These are phyloP conservation scores for Lentinula edodes DNA, from an alignment of 768 basidiomycete species.

Conservation along the genomic window DNA sequence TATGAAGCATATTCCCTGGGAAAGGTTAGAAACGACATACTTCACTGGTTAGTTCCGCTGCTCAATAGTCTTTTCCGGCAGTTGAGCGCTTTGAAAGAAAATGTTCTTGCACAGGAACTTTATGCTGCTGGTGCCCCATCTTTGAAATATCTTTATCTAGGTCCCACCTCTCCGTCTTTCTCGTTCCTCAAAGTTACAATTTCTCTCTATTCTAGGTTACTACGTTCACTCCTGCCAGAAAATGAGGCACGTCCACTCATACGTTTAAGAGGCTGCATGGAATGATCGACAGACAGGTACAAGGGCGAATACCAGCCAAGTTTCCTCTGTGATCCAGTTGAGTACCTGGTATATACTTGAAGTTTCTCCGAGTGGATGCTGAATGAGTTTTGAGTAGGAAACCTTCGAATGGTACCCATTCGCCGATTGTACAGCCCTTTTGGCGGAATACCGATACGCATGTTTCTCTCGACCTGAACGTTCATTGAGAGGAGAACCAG, in stretches of 20 bases:
- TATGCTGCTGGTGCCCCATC: conserved; percentile 55
- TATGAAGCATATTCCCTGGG: conserved; percentile 73
- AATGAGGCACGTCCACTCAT: conserved; percentile 46
- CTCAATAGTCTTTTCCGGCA: conserved; percentile 21
- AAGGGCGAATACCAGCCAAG: conserved; percentile 93
- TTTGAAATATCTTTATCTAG: conserved; percentile 82
- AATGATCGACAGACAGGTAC: conserved; percentile 34
- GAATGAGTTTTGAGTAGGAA: conserved; percentile 42
- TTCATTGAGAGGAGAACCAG: conserved; percentile 33
- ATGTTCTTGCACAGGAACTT: conserved; percentile 70
- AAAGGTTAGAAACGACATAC: conserved; percentile 41
- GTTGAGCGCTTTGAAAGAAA: conserved; percentile 85
- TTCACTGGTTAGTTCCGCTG: background rate
- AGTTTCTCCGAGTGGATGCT: background rate
- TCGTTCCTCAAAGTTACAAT: background rate
- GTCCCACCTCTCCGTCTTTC: conserved; percentile 28
- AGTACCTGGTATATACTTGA: conserved; percentile 10
- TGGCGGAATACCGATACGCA: conserved; percentile 66
- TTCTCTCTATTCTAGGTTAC: conserved; percentile 50
- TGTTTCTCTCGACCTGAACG: conserved; percentile 62
- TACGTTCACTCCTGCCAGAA: conserved; percentile 91
- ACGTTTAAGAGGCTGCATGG: background rate
- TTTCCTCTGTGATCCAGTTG: conserved; percentile 80
- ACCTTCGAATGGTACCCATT: conserved; percentile 75
- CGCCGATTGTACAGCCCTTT: conserved; percentile 45